Percentiles rank a stretch among this genome's conserved stretches.
These are phyloP conservation scores for Teunomyces pallodes DNA, from an alignment of 805 yeast genomes.

Conservation along the genomic window DNA sequence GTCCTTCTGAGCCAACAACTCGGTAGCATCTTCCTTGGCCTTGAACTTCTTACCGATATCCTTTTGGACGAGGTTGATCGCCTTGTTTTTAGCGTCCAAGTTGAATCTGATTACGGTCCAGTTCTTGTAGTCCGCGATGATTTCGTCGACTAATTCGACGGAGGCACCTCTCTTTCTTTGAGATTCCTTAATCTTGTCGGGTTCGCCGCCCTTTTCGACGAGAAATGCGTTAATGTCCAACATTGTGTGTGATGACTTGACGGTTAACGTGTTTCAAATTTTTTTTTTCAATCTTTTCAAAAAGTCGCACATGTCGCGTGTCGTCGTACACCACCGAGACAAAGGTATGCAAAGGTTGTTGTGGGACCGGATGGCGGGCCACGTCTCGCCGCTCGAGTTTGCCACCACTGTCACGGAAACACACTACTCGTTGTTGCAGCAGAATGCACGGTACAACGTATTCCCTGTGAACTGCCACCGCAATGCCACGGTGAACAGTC, in stretches of 20 bases:
- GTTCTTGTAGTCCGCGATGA: conserved; percentile 82
- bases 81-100: conserved; percentile 86
- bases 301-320: background rate
- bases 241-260: conserved; percentile 44
- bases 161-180: conserved; percentile 93
- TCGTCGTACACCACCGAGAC: background rate
- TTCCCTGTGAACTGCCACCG: conserved; percentile 46
- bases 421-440: conserved; percentile 29
- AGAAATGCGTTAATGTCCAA: conserved; percentile 89
- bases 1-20: conserved; percentile 79
- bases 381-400: conserved; percentile 30
- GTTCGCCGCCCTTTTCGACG: conserved; percentile 96
- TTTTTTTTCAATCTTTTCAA: conserved; percentile 2
- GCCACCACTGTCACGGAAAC: conserved; percentile 36
- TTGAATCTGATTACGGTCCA: conserved; percentile 86
- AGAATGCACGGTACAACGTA: conserved; percentile 16
- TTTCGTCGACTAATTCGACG: conserved; percentile 94
- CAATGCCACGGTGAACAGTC: conserved; percentile 55
- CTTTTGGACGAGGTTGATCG: conserved; percentile 85
- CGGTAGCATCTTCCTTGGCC: conserved; percentile 91
- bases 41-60: conserved; percentile 90
- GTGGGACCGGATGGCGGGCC: conserved; percentile 31
- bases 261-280: background rate
- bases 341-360: conserved; percentile 39
- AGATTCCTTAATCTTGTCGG: conserved; percentile 80